These are phyloP conservation scores for Hypoxylon sp. DNA, from an alignment of 2,329 filamentous ascomycete genomes.

Conservation along the genomic window DNA sequence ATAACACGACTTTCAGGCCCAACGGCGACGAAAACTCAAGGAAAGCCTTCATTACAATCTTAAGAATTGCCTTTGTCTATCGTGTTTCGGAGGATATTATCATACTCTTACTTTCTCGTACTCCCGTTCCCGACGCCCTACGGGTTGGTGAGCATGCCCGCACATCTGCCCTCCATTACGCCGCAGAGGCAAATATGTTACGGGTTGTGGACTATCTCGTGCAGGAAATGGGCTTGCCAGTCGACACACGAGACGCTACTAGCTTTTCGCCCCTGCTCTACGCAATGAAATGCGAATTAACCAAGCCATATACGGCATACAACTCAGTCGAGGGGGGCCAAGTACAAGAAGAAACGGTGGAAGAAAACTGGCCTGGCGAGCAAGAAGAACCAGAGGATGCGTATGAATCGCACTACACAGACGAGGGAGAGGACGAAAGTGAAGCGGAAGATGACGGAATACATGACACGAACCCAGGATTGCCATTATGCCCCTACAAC, in stretches of 20 bases:
- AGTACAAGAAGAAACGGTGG: not conserved
- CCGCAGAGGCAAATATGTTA: not conserved
- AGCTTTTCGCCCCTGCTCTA: not conserved
- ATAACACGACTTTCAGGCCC: not conserved
- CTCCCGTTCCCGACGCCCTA: not conserved
- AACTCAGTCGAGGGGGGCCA: not conserved
- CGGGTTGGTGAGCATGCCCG: not conserved
- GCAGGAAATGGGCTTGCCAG: not conserved
- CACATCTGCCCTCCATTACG: constrained; percentile 7
- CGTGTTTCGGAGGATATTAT: not conserved
- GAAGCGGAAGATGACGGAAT: not conserved
- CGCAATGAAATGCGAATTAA: not conserved
- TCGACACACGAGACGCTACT: not conserved
- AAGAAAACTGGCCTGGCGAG: no score
- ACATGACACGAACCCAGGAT: not conserved
- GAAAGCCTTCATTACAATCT: no score
- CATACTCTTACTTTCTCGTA: not conserved
- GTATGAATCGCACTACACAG: not conserved
- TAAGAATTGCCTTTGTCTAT: no score
- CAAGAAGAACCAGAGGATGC: no score
- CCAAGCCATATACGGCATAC: not conserved
- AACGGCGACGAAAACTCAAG: not conserved
- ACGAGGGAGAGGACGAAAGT: no score
- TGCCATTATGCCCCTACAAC: not conserved
- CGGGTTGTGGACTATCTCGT: constrained; percentile 1